A percentile compares a stretch with the other conserved stretches of the same genome.
Conservation (phyloP, 2,329 filamentous ascomycete genomes). For the Aspergillus pseudoviridinutans region DNA sequence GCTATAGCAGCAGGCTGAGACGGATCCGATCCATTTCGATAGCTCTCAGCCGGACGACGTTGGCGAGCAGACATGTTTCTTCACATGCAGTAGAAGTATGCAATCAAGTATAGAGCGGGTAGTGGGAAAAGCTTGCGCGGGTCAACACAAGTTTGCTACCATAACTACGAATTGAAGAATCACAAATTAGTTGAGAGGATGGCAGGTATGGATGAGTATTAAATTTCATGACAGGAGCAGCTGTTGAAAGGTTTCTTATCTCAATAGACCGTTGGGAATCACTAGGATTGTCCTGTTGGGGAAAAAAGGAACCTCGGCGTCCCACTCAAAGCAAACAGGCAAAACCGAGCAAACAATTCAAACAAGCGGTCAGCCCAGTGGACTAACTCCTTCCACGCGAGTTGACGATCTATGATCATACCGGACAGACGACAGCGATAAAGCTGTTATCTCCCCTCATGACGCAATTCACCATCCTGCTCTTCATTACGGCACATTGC, state of each 20-base stretch:
- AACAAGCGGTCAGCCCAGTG: slow-evolving; percentile 14
- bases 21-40: slow-evolving; percentile 17
- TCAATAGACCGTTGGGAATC: slow-evolving; percentile 4
- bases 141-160: slow-evolving; percentile 3
- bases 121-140: neutral
- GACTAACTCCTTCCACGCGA: neutral
- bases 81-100: slow-evolving; percentile 20
- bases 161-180: neutral
- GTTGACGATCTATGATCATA: neutral
- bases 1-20: slow-evolving; percentile 22
- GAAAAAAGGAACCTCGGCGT: neutral
- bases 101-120: slow-evolving; percentile 3
- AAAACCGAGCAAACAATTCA: slow-evolving; percentile 23
- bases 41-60: slow-evolving; percentile 24
- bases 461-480: slow-evolving; percentile 4
- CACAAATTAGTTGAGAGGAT: neutral
- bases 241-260: neutral
- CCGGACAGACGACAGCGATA: neutral
- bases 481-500: neutral
- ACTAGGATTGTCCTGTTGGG: neutral
- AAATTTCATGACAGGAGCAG: neutral
- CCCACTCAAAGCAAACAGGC: slow-evolving; percentile 18
- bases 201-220: neutral
- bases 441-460: neutral
- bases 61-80: slow-evolving; percentile 28